Conservation (phyloP, 768 basidiomycete species). For the Pulveroboletus sp. region DNA sequence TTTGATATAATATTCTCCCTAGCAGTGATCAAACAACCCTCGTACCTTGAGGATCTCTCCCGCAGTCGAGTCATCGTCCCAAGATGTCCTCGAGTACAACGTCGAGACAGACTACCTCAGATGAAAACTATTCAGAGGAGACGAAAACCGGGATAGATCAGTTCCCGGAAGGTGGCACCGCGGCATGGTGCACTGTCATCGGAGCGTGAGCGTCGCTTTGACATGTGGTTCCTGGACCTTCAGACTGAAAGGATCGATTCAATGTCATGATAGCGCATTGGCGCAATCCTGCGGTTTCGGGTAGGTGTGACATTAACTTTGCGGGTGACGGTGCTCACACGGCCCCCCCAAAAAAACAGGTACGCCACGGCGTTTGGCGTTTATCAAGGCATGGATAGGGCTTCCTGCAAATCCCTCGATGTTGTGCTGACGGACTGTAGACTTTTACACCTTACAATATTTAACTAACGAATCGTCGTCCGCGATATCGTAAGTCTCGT, state of each 20-base stretch:
- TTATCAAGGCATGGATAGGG: conserved; percentile 31
- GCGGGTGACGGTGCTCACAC: too few species aligned
- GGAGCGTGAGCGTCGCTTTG: conserved; percentile 12
- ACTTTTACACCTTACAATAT: background rate
- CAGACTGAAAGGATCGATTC: background rate
- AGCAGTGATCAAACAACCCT: too few species aligned
- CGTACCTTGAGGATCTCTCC: too few species aligned
- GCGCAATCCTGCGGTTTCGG: conserved; percentile 32
- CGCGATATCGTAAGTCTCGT: conserved; percentile 30
- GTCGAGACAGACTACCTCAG: too few species aligned
- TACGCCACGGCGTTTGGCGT: conserved; percentile 35
- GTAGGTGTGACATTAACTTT: conserved; percentile 8
- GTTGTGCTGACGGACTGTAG: conserved; percentile 4
- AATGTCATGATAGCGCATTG: conserved; percentile 17
- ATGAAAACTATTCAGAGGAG: too few species aligned
- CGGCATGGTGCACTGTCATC: conserved; percentile 18
- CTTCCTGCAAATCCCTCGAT: too few species aligned
- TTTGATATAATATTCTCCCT: too few species aligned
- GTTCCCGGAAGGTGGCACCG: conserved; percentile 9
- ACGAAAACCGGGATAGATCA: background rate
- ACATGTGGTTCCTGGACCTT: background rate
- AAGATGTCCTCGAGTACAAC: too few species aligned
- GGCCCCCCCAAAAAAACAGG: conserved; percentile 10
- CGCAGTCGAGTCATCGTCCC: too few species aligned
- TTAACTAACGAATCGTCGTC: conserved; percentile 29